These are phyloP conservation scores for Aschersonia sp. DNA, from an alignment of 2,329 filamentous ascomycete genomes.

Conservation along the genomic window DNA sequence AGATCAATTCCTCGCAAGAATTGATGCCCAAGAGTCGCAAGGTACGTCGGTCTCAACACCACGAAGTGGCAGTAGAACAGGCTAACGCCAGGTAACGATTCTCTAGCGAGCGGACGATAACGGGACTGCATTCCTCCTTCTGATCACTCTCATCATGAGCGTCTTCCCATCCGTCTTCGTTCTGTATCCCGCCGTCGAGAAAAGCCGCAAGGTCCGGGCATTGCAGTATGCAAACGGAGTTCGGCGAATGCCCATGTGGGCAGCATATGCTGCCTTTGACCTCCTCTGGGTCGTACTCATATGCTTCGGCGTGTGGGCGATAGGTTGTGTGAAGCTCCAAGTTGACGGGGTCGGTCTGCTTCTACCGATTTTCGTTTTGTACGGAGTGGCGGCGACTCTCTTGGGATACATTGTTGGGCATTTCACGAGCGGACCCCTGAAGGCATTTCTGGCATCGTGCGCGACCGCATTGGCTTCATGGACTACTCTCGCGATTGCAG, in stretches of 20 bases:
- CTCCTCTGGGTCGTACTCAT: conserved; percentile 52
- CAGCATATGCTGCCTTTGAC: conserved; percentile 66
- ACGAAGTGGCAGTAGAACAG: background rate
- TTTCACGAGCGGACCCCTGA: conserved; percentile 55
- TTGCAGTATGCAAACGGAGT: conserved; percentile 82
- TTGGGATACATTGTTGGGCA: conserved; percentile 48
- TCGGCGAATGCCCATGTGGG: conserved; percentile 60
- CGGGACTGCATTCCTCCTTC: conserved; percentile 52
- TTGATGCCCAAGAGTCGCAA: conserved; percentile 40
- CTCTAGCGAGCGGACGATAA: background rate
- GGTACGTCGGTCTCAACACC: background rate
- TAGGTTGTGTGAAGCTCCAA: conserved; percentile 44
- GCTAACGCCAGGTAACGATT: background rate
- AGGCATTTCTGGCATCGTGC: conserved; percentile 50
- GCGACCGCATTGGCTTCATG: conserved; percentile 53
- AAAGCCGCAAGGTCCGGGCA: conserved; percentile 58
- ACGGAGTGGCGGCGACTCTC: conserved; percentile 59
- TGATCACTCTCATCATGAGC: conserved; percentile 57
- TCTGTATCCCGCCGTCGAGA: conserved; percentile 68
- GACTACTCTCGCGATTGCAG: conserved; percentile 55
- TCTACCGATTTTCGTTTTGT: conserved; percentile 62
- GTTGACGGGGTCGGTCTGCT: conserved; percentile 64
- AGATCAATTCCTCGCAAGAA: conserved; percentile 42
- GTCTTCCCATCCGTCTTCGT: conserved; percentile 52
- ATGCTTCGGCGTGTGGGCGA: conserved; percentile 46